These are phyloP conservation scores for Ettlia oleoabundans DNA, from an alignment of 139 green algal species.

Conservation along the genomic window DNA sequence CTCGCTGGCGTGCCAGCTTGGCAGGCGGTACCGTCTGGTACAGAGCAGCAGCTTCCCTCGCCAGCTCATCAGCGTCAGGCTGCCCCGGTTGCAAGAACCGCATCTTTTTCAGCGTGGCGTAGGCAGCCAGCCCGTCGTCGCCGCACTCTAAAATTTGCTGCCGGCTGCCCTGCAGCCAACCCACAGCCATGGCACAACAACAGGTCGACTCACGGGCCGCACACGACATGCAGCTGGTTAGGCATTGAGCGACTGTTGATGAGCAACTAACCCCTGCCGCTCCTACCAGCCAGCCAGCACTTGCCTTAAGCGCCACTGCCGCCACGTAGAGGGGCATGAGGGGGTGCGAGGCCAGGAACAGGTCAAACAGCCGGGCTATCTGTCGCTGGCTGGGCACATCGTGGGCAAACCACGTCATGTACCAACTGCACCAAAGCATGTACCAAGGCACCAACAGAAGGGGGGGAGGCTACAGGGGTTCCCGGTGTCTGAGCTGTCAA, in stretches of 20 bases:
- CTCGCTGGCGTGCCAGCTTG: constrained; percentile 10
- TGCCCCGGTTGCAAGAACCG: constrained; percentile 44
- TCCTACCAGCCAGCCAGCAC: background rate
- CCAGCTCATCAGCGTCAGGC: constrained; percentile 58
- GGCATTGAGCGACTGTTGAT: no score
- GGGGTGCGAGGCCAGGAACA: constrained; percentile 87
- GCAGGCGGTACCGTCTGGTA: constrained; percentile 39
- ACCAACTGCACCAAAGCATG: constrained; percentile 68
- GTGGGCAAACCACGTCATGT: constrained; percentile 94
- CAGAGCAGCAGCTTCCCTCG: constrained; percentile 46
- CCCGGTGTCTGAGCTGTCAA: no score
- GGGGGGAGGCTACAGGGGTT: constrained; percentile 52
- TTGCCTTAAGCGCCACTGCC: constrained; percentile 66
- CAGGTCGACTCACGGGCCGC: no score
- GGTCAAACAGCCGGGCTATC: constrained; percentile 84
- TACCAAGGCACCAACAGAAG: no score
- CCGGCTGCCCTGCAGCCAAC: constrained; percentile 34
- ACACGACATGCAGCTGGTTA: no score
- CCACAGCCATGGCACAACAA: background rate
- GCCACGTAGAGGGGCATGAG: constrained; percentile 92
- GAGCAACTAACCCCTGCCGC: no score
- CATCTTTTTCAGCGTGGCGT: constrained; percentile 70
- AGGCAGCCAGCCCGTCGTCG: constrained; percentile 63
- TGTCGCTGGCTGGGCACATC: constrained; percentile 63
- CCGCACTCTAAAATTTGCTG: constrained; percentile 57